Percentiles rank a stretch among this genome's conserved stretches.
Conservation (phyloP, 371 early-diverging fungal genomes). For the Encephalitozoon hellem region DNA sequence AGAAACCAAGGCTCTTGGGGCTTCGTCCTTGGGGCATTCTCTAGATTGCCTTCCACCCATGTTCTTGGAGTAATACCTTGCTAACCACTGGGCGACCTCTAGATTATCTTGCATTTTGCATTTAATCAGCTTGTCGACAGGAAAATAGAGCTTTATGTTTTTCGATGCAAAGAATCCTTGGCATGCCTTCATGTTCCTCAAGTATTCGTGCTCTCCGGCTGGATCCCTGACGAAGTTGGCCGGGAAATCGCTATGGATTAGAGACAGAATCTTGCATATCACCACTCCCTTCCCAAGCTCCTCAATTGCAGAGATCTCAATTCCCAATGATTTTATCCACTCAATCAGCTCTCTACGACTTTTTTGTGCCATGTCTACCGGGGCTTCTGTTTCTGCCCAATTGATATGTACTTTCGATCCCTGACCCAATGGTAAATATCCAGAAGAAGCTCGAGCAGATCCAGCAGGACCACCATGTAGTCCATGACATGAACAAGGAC, state of each 20-base stretch:
- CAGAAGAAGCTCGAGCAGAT: constrained; percentile 22
- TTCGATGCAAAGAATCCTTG: constrained; percentile 20
- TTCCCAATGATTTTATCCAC: constrained; percentile 18
- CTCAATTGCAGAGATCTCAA: constrained; percentile 19
- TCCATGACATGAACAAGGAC: constrained; percentile 1
- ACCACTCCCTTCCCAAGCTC: constrained; percentile 36
- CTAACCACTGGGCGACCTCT: constrained; percentile 44
- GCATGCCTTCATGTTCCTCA: constrained; percentile 32
- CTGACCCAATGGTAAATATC: constrained; percentile 14
- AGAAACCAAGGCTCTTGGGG: too few relatives aligned
- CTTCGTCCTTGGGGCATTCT: neutral
- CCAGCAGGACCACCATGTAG: constrained; percentile 8
- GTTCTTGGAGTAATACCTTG: constrained; percentile 22
- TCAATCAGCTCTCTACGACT: constrained; percentile 15
- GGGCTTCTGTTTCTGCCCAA: neutral
- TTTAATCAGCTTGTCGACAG: constrained; percentile 37
- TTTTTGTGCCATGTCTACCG: neutral
- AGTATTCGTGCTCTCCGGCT: constrained; percentile 5
- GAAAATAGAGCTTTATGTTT: constrained; percentile 29
- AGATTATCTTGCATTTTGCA: constrained; percentile 48
- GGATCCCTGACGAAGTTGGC: constrained; percentile 16
- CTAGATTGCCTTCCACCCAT: neutral
- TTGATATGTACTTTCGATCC: neutral
- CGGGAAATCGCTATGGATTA: constrained; percentile 1
- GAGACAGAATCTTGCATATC: constrained; percentile 9